Base-by-base conservation (phyloP, 2,329 filamentous ascomycete genomes). In the Penicillium vulpinum region DNA sequence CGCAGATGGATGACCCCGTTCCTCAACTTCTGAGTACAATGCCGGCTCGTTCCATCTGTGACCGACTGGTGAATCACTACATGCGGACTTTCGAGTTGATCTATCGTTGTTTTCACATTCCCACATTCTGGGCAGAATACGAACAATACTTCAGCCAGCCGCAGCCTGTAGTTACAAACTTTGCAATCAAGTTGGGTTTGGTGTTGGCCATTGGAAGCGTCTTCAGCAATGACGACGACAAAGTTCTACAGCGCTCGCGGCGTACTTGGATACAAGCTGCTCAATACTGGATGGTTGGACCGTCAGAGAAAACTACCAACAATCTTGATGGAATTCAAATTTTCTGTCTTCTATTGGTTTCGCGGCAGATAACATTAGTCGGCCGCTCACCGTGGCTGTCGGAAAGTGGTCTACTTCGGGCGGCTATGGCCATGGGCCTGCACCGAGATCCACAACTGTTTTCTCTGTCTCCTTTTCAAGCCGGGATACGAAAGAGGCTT, bases 311-410 rank as follows among this genome's bases (percentile, higher is more conserved):
- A 44, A 44, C 15, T 29, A 44, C 41, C 5, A 44, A 44, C 41
- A 44, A 44, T 44, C 41, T 44, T 44, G 41, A 44, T 44, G 41
- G 41, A 44, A 29, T 44, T 29, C 41, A 44, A 44, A 44, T 71
- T 8, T 60, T 68, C 33, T 75, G 72, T 51, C 60, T 75, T n/a
- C 46, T 67, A 18, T 57, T 75, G 2, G 56, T 73, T 13, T 67
- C 71, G 5, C 68, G 72, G 33, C 62, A 73, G 48, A 65, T 62
- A 21, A 59, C 66, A 35, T 53, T 60, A 10, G 55, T 73, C 21
- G 68, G 71, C 8, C 56, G 49, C 2, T 65, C 64, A 10, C 50
- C 40, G 7, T 59, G 56, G 54, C 41, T 66, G 11, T 66, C 70
- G 1, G 59, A 62, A 31, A 65, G 66, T 2, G 57, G 65, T 1